phyloP scores from a whole-genome alignment of 768 basidiomycete genomes.

The Lentinula sp. region DNA sequence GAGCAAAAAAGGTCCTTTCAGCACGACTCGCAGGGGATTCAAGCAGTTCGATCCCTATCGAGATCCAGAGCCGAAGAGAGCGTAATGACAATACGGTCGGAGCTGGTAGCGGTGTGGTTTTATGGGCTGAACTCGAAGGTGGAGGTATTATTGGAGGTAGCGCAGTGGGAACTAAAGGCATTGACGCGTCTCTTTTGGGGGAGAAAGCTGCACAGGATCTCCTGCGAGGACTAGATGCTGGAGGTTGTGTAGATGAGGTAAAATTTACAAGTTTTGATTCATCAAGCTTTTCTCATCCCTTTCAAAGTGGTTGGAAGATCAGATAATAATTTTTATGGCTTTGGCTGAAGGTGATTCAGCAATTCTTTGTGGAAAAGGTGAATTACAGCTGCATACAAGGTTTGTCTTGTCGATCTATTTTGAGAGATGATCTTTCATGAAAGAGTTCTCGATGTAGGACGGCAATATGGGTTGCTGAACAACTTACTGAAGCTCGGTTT shows the following conservation, averaged over 20 bases:
- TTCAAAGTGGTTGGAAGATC: conserved; percentile 49
- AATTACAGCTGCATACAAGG: conserved; percentile 65
- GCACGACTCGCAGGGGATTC: conserved; percentile 24
- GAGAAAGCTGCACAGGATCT: conserved; percentile 57
- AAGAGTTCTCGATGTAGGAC: conserved; percentile 28
- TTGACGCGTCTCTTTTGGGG: conserved; percentile 42
- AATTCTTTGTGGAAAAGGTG: conserved; percentile 47
- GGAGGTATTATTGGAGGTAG: conserved; percentile 69
- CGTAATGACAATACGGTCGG: conserved; percentile 41
- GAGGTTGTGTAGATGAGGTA: conserved; percentile 73
- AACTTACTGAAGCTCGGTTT: conserved; percentile 64
- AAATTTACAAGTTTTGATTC: neutral
- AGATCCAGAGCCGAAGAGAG: conserved; percentile 36
- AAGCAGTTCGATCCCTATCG: conserved; percentile 22
- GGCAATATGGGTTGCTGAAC: conserved; percentile 69
- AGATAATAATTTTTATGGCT: conserved; percentile 73
- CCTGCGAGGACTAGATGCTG: conserved; percentile 49
- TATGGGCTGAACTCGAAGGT: conserved; percentile 68
- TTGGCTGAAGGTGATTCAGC: conserved; percentile 60
- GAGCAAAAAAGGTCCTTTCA: conserved; percentile 40
- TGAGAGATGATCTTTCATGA: neutral
- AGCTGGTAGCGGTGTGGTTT: conserved; percentile 62
- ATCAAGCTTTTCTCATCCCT: neutral
- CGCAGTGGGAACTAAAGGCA: conserved; percentile 51
- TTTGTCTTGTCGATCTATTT: conserved; percentile 18